Evolutionary conservation across 2,329 filamentous ascomycete genomes (phyloP).

Genomic region (Clarireedia monteithiana): DNA sequence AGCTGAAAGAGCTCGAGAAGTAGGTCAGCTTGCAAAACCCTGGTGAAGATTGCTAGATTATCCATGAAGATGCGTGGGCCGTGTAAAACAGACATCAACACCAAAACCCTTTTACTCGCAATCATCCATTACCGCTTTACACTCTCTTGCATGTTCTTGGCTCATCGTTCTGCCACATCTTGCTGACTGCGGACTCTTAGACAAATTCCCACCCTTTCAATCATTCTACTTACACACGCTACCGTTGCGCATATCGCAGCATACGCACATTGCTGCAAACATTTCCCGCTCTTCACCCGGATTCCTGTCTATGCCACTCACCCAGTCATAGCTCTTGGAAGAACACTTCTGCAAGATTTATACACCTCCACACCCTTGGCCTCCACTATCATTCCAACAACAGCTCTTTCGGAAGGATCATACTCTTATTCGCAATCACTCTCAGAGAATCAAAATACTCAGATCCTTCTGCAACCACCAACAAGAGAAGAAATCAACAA

Average conservation of each 20-base stretch:
- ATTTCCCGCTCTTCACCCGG: constrained; percentile 83
- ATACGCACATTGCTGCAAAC: constrained; percentile 94
- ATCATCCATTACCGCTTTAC: constrained; percentile 5
- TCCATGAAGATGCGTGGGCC: constrained; percentile 5
- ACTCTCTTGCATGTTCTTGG: background rate
- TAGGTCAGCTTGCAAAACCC: constrained; percentile 37
- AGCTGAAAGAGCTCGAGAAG: constrained; percentile 86
- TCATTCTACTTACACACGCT: constrained; percentile 91
- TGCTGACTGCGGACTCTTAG: constrained; percentile 38
- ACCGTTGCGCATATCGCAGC: constrained; percentile 87
- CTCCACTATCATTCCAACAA: constrained; percentile 69
- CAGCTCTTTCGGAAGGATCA: constrained; percentile 59
- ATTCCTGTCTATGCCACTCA: constrained; percentile 93
- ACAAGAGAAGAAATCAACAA: constrained; percentile 81
- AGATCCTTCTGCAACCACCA: constrained; percentile 58
- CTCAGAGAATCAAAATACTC: constrained; percentile 40
- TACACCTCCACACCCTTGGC: constrained; percentile 87
- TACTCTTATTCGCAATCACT: constrained; percentile 47
- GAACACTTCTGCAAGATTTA: constrained; percentile 83
- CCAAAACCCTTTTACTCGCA: constrained; percentile 15
- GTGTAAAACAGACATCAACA: constrained; percentile 23
- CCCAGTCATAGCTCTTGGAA: constrained; percentile 86
- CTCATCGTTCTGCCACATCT: background rate
- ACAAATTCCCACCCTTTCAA: constrained; percentile 83
- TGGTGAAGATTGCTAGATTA: background rate